phyloP scores from a whole-genome alignment of 2,329 filamentous ascomycete species.

The Esteya vermicola region DNA sequence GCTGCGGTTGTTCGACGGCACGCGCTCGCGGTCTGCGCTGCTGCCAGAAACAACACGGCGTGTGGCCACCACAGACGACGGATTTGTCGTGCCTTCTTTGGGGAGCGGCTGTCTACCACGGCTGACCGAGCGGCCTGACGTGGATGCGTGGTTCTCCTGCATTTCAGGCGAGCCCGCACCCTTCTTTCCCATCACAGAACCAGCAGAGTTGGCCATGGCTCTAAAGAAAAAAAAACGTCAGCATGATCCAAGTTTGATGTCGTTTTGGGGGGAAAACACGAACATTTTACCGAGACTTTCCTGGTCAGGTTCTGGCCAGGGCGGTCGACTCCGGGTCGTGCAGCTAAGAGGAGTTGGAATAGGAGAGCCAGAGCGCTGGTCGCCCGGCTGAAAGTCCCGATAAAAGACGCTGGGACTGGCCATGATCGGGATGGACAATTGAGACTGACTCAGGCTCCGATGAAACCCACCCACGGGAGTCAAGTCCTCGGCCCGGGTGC shows the following conservation, averaged over 20 bases:
- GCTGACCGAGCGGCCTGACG: slow-evolving; percentile 4
- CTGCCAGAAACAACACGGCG: neutral
- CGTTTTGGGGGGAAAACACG: too few relatives aligned
- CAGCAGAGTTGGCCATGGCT: too few relatives aligned
- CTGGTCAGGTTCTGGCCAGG: too few relatives aligned
- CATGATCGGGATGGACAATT: slow-evolving; percentile 12
- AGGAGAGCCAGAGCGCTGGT: neutral
- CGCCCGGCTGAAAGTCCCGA: neutral
- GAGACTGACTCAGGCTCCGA: neutral
- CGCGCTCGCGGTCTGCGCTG: neutral
- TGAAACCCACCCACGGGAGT: neutral
- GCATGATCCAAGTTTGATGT: too few relatives aligned
- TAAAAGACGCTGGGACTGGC: slow-evolving; percentile 12
- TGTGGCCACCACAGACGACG: too few relatives aligned
- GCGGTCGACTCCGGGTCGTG: too few relatives aligned
- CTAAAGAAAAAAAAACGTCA: too few relatives aligned
- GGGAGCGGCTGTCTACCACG: slow-evolving; percentile 7
- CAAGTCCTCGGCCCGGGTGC: neutral
- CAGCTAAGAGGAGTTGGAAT: slow-evolving; percentile 3
- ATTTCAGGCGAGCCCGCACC: too few relatives aligned
- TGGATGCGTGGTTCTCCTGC: neutral
- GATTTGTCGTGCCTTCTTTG: slow-evolving; percentile 1
- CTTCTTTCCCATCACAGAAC: too few relatives aligned
- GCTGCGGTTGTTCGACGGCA: neutral
- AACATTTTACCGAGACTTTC: too few relatives aligned